Percentiles rank a stretch among this genome's conserved stretches.
Conservation (phyloP, 441 rosid genomes). For the Croton setiger region DNA sequence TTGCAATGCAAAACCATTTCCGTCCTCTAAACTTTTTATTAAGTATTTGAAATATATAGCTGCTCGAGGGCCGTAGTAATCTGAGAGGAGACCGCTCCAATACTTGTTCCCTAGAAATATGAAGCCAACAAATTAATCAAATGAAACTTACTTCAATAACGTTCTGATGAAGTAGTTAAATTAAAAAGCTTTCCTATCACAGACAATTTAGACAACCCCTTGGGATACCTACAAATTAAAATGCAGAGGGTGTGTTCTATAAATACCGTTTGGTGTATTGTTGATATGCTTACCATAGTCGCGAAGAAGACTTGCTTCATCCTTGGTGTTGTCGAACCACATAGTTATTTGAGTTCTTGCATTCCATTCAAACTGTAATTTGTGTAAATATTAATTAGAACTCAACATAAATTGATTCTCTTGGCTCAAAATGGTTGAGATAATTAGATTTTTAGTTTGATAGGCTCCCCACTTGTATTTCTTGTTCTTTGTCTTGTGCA, state of each 20-base stretch:
- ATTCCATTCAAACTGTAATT: conserved; percentile 67
- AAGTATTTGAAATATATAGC: conserved; percentile 56
- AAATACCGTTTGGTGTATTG: neutral
- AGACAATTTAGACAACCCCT: neutral
- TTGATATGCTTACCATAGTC: conserved; percentile 49
- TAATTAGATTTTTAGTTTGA: neutral
- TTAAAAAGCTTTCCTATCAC: neutral
- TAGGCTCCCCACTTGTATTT: conserved; percentile 42
- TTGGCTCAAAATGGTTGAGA: neutral
- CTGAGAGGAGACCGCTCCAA: conserved; percentile 63
- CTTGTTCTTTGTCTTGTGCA: conserved; percentile 41
- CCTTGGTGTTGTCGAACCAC: conserved; percentile 73
- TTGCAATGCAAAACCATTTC: conserved; percentile 37
- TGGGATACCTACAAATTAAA: neutral
- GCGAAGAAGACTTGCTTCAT: conserved; percentile 66
- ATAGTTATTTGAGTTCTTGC: conserved; percentile 77
- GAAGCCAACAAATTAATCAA: neutral
- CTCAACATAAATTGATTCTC: neutral
- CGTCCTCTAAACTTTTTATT: conserved; percentile 41
- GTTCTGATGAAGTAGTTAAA: neutral
- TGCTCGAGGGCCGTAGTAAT: conserved; percentile 67
- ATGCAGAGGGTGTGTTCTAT: neutral
- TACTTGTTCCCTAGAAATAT: conserved; percentile 54
- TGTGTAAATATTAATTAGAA: neutral
- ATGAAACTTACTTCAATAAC: neutral